These are phyloP conservation scores for Cucurbita moschata DNA, from an alignment of 306 rosid species.

Conservation along the genomic window DNA sequence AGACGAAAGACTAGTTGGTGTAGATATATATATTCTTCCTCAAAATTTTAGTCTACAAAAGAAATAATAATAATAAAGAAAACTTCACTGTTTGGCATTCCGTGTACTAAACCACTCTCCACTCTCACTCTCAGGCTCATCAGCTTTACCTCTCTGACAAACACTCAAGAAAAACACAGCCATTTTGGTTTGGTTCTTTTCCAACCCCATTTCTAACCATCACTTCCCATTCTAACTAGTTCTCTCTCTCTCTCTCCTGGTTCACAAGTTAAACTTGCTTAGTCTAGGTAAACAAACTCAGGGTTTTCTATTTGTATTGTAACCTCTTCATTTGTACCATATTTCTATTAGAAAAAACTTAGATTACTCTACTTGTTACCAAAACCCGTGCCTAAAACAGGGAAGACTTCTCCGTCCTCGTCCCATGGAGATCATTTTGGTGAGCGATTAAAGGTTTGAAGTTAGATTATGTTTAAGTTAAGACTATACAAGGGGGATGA, in stretches of 20 bases:
- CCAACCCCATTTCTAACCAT: not conserved
- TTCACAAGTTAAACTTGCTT: not conserved
- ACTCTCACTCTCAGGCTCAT: not conserved
- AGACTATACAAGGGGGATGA: no score
- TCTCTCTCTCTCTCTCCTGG: not conserved
- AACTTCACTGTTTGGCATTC: not conserved
- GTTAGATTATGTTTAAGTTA: no score
- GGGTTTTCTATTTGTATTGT: no score
- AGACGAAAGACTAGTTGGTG: not conserved
- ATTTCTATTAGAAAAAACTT: no score
- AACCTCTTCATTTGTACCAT: no score
- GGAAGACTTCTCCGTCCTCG: no score
- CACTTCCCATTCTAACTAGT: not conserved
- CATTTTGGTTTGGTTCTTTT: not conserved
- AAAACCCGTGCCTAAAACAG: no score
- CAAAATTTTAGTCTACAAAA: not conserved
- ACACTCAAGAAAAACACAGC: not conserved
- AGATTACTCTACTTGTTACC: no score
- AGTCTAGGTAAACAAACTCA: no score
- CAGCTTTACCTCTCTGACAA: constrained; percentile 3
- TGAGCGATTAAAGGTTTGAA: no score
- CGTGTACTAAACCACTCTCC: not conserved
- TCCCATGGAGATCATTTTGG: no score
- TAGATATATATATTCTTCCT: not conserved
- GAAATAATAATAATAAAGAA: not conserved